phyloP scores from a whole-genome alignment of 1,284 basidiomycete species.

The Pseudozyma pruni region DNA sequence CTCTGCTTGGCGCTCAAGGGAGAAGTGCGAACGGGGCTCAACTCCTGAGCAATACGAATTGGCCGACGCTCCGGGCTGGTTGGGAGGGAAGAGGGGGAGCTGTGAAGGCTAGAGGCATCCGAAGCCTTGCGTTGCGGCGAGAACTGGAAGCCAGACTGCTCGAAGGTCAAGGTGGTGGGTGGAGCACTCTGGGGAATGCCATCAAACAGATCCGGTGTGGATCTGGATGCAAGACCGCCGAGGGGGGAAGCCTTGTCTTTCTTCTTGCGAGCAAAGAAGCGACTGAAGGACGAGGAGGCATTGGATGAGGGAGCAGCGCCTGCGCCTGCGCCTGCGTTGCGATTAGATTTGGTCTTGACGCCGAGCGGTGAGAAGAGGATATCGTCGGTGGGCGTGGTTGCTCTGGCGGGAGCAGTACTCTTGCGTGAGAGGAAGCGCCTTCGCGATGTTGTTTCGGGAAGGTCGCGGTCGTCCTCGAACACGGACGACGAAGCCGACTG shows the following conservation, averaged over 20 bases:
- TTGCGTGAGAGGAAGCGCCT: conserved; percentile 40
- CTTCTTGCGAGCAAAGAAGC: conserved; percentile 57
- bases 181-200: conserved; percentile 49
- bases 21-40: conserved; percentile 19
- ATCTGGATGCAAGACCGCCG: conserved; percentile 29
- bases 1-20: conserved; percentile 35
- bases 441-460: conserved; percentile 20
- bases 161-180: conserved; percentile 49
- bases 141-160: conserved; percentile 39
- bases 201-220: conserved; percentile 41
- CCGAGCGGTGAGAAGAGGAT: conserved; percentile 34
- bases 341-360: conserved; percentile 12
- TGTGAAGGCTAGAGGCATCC: conserved; percentile 19
- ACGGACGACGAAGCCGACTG: conserved; percentile 41
- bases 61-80: conserved; percentile 33
- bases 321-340: conserved; percentile 16
- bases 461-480: conserved; percentile 52
- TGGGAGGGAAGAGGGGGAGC: conserved; percentile 28
- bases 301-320: conserved; percentile 11
- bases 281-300: conserved; percentile 36
- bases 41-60: conserved; percentile 7
- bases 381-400: conserved; percentile 18
- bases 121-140: conserved; percentile 29
- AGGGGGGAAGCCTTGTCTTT: conserved; percentile 41
- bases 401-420: conserved; percentile 17